Evolutionary conservation across 345 rosid species (phyloP).

Genomic region (Corymbia maculata): DNA sequence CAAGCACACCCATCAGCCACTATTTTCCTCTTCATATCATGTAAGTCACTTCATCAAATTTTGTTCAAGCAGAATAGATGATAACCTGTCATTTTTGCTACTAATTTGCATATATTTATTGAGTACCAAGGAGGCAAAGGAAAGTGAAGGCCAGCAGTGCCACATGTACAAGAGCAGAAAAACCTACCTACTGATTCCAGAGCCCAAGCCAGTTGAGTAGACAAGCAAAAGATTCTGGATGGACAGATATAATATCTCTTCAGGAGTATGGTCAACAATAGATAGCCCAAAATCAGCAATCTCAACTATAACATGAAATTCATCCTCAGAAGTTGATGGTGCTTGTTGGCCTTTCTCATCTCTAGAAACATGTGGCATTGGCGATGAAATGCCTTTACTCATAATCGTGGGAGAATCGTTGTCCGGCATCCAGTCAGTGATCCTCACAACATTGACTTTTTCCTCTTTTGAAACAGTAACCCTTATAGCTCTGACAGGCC

Average conservation of each 20-base stretch:
- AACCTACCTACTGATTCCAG: constrained; percentile 76
- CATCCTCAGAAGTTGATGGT: constrained; percentile 34
- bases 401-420: constrained; percentile 41
- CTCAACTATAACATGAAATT: constrained; percentile 86
- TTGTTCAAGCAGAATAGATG: background rate
- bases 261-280: constrained; percentile 87
- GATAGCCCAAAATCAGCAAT: constrained; percentile 93
- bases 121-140: background rate
- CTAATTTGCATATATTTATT: background rate
- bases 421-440: constrained; percentile 97
- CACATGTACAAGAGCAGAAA: background rate
- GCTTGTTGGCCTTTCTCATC: constrained; percentile 36
- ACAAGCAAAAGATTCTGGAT: constrained; percentile 74
- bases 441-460: constrained; percentile 61
- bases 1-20: background rate
- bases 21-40: background rate
- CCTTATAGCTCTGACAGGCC: constrained; percentile 65
- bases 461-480: constrained; percentile 78
- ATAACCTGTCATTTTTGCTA: background rate
- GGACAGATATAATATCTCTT: constrained; percentile 84
- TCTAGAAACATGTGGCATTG: constrained; percentile 30
- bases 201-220: constrained; percentile 88
- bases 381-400: constrained; percentile 21
- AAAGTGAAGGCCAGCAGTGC: background rate
- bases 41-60: background rate